phyloP scores from a whole-genome alignment of 345 rosid species.

The Pistacia integerrima region DNA sequence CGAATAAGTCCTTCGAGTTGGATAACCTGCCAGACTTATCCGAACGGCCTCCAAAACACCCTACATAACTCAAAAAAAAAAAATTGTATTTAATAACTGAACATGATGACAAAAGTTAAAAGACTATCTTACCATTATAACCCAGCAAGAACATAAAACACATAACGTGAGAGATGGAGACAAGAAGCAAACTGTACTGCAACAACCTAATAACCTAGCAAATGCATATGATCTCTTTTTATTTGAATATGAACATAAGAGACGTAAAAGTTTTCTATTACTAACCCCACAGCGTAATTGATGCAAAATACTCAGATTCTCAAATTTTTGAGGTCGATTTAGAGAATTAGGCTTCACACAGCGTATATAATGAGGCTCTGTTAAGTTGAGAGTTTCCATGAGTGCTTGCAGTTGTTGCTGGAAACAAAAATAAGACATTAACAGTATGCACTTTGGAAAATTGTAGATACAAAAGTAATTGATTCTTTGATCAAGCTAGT shows the following conservation, averaged over 20 bases:
- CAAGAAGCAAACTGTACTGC: neutral
- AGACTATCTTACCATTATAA: neutral
- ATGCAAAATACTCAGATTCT: conserved; percentile 81
- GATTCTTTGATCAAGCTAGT: neutral
- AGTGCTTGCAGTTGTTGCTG: conserved; percentile 99
- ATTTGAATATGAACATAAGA: neutral
- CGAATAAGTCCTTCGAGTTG: conserved; percentile 79
- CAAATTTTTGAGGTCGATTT: conserved; percentile 86
- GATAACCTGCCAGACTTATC: conserved; percentile 97
- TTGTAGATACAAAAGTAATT: neutral
- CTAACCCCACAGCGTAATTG: conserved; percentile 98
- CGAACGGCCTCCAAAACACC: conserved; percentile 99
- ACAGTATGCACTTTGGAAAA: conserved; percentile 18
- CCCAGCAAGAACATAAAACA: neutral
- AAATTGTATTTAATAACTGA: conserved; percentile 2
- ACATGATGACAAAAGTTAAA: neutral
- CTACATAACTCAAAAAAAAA: conserved; percentile 40
- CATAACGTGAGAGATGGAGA: neutral
- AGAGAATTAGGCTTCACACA: conserved; percentile 98
- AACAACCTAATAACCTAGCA: neutral
- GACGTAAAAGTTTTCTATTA: conserved; percentile 17
- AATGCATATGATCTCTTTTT: conserved; percentile 9
- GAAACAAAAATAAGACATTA: conserved; percentile 23
- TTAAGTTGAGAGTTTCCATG: conserved; percentile 90
- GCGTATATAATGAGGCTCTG: conserved; percentile 97